A percentile compares a stretch with the other conserved stretches of the same genome.
Conservation (phyloP, 2,329 filamentous ascomycete genomes). For the Thelonectria olida region DNA sequence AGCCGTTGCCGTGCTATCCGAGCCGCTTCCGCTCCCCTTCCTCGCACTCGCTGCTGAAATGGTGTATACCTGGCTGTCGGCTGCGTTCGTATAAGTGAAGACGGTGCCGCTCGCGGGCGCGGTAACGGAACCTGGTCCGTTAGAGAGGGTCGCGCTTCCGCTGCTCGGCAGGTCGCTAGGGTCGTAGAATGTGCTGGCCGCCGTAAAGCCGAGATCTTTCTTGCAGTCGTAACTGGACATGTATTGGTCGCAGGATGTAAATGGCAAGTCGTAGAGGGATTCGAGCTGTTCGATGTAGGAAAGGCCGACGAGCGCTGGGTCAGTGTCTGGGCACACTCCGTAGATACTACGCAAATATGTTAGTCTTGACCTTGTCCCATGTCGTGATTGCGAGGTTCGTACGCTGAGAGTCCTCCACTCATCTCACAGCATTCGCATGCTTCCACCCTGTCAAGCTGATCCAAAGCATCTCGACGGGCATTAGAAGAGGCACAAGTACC, state of each 20-base stretch:
- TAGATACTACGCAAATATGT: constrained; percentile 33
- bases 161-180: constrained; percentile 37
- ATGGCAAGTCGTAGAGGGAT: constrained; percentile 22
- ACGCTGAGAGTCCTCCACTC: constrained; percentile 48
- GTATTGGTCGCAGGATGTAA: constrained; percentile 25
- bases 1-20: constrained; percentile 18
- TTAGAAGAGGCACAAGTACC: constrained; percentile 23
- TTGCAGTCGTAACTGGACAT: constrained; percentile 36
- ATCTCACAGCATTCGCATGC: constrained; percentile 47
- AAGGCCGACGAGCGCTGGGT: constrained; percentile 33
- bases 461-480: constrained; percentile 33
- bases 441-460: constrained; percentile 32
- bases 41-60: constrained; percentile 44
- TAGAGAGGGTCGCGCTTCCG: constrained; percentile 43
- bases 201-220: constrained; percentile 32
- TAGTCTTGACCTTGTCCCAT: background rate
- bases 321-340: constrained; percentile 46
- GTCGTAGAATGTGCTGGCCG: constrained; percentile 32
- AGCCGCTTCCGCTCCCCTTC: constrained; percentile 8
- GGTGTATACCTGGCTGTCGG: constrained; percentile 42
- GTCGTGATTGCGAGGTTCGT: constrained; percentile 7
- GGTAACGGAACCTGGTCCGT: constrained; percentile 43
- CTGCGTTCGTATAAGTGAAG: constrained; percentile 46
- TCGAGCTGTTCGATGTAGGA: constrained; percentile 26
- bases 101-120: constrained; percentile 46